Base-by-base conservation (phyloP, 2,329 filamentous ascomycete genomes). In the Arthrobotrys sphaeroides region DNA sequence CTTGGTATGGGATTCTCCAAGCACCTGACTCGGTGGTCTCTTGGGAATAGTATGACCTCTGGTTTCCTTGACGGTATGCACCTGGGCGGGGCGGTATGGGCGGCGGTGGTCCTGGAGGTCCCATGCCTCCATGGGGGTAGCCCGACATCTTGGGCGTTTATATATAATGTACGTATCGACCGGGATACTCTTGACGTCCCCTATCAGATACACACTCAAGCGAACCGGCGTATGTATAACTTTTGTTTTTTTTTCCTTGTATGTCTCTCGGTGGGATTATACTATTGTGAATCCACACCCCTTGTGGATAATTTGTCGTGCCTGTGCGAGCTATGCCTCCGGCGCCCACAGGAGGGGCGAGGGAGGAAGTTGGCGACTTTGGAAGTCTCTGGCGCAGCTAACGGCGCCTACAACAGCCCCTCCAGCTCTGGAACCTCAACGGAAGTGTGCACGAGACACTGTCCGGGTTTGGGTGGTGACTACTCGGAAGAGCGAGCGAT, bases 1-100 rank as follows among this genome's bases (percentile, higher is more conserved):
- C 70, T 18, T 74, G 70, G 70, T 74, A 74, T 55, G 70, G 70
- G 9, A 74, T 51, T 62, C 70, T 61, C 55, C 62, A 74, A 2
- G 61, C 55, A 40, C 62, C 38, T 55, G 70, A 55, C 28, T 74
- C 70, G 70, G 53, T 49, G 1, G 33, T 74, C 43, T 74, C 70
- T 26, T 74, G 70, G 31, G 64, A 28, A 38, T 61, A 62, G 45
- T 67, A 74, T 40, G 45, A 26, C n/a, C 47, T 45, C 36, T 67
- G 70, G 43, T 18, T 31, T 62, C 53, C 62, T 36, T 68, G 70
- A 28, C 70, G 61, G 62, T 67, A 74, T 64, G 45, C 55, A 62
- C 49, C 18, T 62, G 61, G 70, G 16, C 62, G 61, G 53, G 61
- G 70, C 43, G 70, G 62, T 74, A 68, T 66, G 60, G 60, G 53